These are phyloP conservation scores for Suillus plorans DNA, from an alignment of 768 basidiomycete species.

Conservation along the genomic window DNA sequence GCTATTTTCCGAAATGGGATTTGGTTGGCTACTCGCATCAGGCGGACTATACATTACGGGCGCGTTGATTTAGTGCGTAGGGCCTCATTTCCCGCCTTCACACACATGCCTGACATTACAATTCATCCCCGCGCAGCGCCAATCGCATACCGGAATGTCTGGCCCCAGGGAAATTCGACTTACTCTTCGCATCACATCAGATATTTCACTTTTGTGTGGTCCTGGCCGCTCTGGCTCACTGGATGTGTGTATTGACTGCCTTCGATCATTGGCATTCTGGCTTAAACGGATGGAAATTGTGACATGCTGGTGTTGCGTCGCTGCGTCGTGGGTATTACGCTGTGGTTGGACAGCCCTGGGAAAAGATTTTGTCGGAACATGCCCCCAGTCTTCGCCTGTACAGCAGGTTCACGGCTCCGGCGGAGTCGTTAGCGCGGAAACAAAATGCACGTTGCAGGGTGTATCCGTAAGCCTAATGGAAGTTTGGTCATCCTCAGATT, in stretches of 20 bases:
- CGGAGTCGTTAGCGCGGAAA: constrained; percentile 27
- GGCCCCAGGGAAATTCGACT: constrained; percentile 77
- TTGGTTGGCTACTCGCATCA: constrained; percentile 66
- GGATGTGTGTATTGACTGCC: constrained; percentile 52
- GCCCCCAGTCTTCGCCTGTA: constrained; percentile 10
- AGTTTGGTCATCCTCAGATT: constrained; percentile 23
- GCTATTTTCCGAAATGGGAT: constrained; percentile 62
- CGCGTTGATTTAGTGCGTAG: constrained; percentile 77
- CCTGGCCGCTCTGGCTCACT: constrained; percentile 68
- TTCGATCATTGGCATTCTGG: constrained; percentile 58
- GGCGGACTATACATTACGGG: constrained; percentile 78
- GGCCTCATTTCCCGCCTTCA: constrained; percentile 27
- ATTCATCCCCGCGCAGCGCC: constrained; percentile 59
- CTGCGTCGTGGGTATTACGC: constrained; percentile 12
- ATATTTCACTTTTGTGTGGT: constrained; percentile 86
- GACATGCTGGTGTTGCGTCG: constrained; percentile 16
- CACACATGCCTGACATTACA: constrained; percentile 21
- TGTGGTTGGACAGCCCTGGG: constrained; percentile 10
- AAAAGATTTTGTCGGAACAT: constrained; percentile 21
- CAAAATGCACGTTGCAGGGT: constrained; percentile 28
- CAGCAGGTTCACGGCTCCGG: constrained; percentile 12
- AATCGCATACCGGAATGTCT: constrained; percentile 79
- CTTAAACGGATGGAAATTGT: constrained; percentile 18
- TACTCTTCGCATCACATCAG: constrained; percentile 80
- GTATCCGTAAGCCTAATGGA: constrained; percentile 24